A percentile compares a stretch with the other conserved stretches of the same genome.
These are phyloP conservation scores for Nannizziopsis barbatae DNA, from an alignment of 2,329 filamentous ascomycete species.

Conservation along the genomic window DNA sequence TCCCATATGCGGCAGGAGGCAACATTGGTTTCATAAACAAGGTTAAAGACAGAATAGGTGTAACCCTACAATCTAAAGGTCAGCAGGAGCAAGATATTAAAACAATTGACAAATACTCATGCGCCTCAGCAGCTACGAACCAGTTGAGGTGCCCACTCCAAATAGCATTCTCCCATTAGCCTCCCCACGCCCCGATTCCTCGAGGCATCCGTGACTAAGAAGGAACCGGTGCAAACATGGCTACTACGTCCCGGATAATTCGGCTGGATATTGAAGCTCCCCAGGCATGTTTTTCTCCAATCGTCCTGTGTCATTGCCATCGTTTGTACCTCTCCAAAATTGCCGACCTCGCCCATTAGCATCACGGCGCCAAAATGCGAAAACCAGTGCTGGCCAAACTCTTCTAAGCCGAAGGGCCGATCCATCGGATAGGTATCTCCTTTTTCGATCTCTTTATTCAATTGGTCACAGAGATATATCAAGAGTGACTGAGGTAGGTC, in stretches of 20 bases:
- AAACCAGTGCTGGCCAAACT: slow-evolving; percentile 79
- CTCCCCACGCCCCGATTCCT: slow-evolving; percentile 64
- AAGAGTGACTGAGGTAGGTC: slow-evolving; percentile 67
- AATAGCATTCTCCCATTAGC: slow-evolving; percentile 63
- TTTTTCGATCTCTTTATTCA: slow-evolving; percentile 83
- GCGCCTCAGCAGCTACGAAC: slow-evolving; percentile 27
- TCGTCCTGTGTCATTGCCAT: slow-evolving; percentile 49
- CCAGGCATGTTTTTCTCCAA: slow-evolving; percentile 71
- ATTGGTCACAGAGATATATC: slow-evolving; percentile 66
- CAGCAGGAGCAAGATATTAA: background rate
- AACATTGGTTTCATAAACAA: slow-evolving; percentile 88
- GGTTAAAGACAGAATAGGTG: slow-evolving; percentile 85
- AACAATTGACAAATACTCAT: no score
- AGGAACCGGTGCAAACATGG: slow-evolving; percentile 71
- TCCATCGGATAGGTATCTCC: slow-evolving; percentile 88
- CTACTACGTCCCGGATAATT: slow-evolving; percentile 86
- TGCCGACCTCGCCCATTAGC: slow-evolving; percentile 64
- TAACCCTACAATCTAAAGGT: slow-evolving; percentile 48
- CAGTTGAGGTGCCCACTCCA: slow-evolving; percentile 62
- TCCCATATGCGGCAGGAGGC: slow-evolving; percentile 88
- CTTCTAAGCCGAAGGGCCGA: slow-evolving; percentile 59
- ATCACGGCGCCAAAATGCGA: slow-evolving; percentile 82
- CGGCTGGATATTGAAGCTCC: slow-evolving; percentile 88
- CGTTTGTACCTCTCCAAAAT: slow-evolving; percentile 43
- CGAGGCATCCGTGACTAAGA: slow-evolving; percentile 61